Base-by-base conservation (phyloP, 345 rosid genomes). In the Lagerstroemia speciosa region DNA sequence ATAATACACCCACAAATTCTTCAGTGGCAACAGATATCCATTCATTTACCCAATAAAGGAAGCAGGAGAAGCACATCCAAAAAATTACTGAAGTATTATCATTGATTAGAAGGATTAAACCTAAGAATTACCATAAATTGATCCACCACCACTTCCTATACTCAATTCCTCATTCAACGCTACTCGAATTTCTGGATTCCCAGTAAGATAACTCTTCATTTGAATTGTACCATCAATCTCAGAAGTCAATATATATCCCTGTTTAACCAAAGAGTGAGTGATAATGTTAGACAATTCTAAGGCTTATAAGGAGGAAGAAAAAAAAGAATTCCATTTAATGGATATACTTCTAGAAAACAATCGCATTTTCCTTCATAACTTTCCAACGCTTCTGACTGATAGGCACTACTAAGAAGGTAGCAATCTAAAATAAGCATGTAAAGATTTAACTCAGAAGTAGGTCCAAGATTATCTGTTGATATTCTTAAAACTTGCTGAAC, bases 161-260 rank as follows among this genome's bases (percentile, higher is more conserved):
- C 75, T 77, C 80, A 95, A 77, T 72, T 95, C 98, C 57, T 95
- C 99, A 69, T 92, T 95, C 73, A 95, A 94, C 69, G 99, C 99
- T 75, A 95, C 77, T 34, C 92, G 88, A 60, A 95, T 92, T 90
- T 95, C 99, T 6, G 97, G 99, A 78, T 88, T 95, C 52, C 99
- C 99, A 65, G 88, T 71, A 66, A 95, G 93, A 79, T 92, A 95
- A 74, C 98, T 95, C 86, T 95, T 95, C 99, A 92, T 95, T 88
- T 95, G 99, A 80, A 95, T 95, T 75, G 99, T 95, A 60, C 99
- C 99, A 80, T 95, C 98, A 68, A 95, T 92, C 80, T 95, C 98
- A 50, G 99, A 92, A 66, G 99, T 95, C 78, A 95, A 78, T 75
- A 95, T 92, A 73, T 92, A 95, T 64, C 99, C 99, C 98, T 88